phyloP scores from a whole-genome alignment of 768 basidiomycete species.

The Naganishia friedmannii region DNA sequence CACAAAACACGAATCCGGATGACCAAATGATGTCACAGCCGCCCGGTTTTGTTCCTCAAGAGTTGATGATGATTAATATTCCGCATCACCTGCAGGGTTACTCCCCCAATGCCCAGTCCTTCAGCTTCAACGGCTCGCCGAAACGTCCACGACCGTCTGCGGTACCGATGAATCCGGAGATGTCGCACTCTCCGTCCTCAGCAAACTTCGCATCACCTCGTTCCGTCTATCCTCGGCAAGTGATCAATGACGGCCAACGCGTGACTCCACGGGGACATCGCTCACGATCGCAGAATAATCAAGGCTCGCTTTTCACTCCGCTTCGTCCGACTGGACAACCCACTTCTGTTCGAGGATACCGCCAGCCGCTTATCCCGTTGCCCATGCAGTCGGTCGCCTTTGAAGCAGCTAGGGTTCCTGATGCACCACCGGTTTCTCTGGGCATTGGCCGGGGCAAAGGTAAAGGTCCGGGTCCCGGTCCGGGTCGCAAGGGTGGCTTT shows the following conservation, averaged over 20 bases:
- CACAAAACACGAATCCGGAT: not conserved
- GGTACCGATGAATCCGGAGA: not conserved
- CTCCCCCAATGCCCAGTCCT: not conserved
- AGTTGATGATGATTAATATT: not conserved
- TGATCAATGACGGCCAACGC: not conserved
- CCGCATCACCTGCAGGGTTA: not conserved
- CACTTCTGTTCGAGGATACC: not conserved
- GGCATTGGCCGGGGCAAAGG: not conserved
- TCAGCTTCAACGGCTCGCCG: not conserved
- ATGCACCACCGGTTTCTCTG: not conserved
- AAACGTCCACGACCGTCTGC: not conserved
- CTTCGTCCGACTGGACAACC: not conserved
- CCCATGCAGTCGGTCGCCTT: slow-evolving; percentile 17
- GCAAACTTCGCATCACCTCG: not conserved
- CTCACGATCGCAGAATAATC: not conserved
- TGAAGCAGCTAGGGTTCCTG: not conserved
- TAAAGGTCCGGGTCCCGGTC: not conserved
- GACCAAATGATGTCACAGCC: not conserved
- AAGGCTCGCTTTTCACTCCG: not conserved
- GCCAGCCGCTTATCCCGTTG: not conserved
- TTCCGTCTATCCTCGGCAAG: not conserved
- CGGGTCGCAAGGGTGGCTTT: not conserved
- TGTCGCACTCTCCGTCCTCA: not conserved
- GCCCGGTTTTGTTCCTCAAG: not conserved
- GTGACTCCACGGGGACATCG: not conserved